phyloP scores from a whole-genome alignment of 2,329 filamentous ascomycete species.

The Scytalidium lignicola region DNA sequence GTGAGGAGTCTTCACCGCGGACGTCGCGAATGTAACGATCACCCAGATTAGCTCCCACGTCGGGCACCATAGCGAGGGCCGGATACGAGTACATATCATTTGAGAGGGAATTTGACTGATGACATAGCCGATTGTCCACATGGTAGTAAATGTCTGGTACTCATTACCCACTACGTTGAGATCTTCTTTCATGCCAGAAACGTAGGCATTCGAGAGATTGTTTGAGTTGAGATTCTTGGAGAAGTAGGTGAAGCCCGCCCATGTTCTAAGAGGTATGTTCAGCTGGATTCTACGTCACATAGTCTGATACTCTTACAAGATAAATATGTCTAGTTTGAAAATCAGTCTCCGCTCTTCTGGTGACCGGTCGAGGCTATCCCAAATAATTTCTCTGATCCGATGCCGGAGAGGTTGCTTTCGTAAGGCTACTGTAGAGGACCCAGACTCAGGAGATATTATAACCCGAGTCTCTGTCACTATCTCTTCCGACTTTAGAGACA shows the following conservation, averaged over 20 bases:
- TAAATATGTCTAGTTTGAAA: slow-evolving; percentile 48
- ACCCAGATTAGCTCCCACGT: slow-evolving; percentile 49
- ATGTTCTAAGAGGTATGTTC: slow-evolving; percentile 11
- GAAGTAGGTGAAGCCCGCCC: slow-evolving; percentile 24
- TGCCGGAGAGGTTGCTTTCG: slow-evolving; percentile 11
- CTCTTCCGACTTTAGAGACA: slow-evolving; percentile 7
- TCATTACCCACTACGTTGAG: slow-evolving; percentile 32
- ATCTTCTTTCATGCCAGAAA: slow-evolving; percentile 33
- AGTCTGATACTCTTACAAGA: slow-evolving; percentile 33
- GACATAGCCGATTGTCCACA: slow-evolving; percentile 49
- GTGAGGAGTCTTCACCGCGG: slow-evolving; percentile 40
- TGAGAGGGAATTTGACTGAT: slow-evolving; percentile 38
- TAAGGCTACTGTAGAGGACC: neutral
- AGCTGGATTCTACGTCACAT: slow-evolving; percentile 10
- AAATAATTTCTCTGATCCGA: slow-evolving; percentile 25
- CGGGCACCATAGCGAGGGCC: slow-evolving; percentile 55
- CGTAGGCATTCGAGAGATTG: slow-evolving; percentile 33
- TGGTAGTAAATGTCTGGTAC: slow-evolving; percentile 35
- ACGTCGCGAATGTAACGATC: slow-evolving; percentile 51
- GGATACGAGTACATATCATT: slow-evolving; percentile 47
- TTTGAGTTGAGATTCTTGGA: slow-evolving; percentile 21
- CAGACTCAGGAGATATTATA: neutral
- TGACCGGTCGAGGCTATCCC: slow-evolving; percentile 45
- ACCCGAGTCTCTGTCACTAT: neutral
- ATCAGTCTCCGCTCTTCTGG: slow-evolving; percentile 46